A percentile compares a stretch with the other conserved stretches of the same genome.
These are phyloP conservation scores for Colletotrichum tamarilloi DNA, from an alignment of 2,329 filamentous ascomycete species.

Conservation along the genomic window DNA sequence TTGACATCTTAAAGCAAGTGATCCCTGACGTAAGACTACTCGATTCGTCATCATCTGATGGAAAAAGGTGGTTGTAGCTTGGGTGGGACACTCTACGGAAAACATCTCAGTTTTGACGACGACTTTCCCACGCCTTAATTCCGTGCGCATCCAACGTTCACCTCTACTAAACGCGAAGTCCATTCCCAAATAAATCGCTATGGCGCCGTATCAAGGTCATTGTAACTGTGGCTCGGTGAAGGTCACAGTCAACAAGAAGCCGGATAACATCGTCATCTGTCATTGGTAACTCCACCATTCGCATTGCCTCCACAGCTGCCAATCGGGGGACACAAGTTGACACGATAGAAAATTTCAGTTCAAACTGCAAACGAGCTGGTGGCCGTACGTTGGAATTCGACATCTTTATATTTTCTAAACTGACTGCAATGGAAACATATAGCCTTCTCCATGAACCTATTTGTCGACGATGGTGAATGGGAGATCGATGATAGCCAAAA, in stretches of 20 bases:
- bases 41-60: background rate
- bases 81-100: too few relatives aligned
- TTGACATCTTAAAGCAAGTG: background rate
- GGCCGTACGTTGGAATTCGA: background rate
- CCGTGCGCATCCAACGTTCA: background rate
- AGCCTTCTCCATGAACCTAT: slow-evolving; percentile 31
- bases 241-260: slow-evolving; percentile 17
- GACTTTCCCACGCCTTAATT: too few relatives aligned
- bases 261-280: slow-evolving; percentile 13
- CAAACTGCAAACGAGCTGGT: slow-evolving; percentile 31
- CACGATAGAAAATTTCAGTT: background rate
- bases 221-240: slow-evolving; percentile 29
- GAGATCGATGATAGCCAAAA: slow-evolving; percentile 14
- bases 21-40: background rate
- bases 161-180: rapidly evolving
- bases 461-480: slow-evolving; percentile 9
- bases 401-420: background rate
- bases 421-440: background rate
- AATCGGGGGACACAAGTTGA: background rate
- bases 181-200: background rate
- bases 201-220: slow-evolving; percentile 19
- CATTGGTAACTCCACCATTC: slow-evolving; percentile 9
- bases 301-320: background rate
- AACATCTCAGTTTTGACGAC: background rate
- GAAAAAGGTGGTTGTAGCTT: too few relatives aligned